These are phyloP conservation scores for Candida glaebosa DNA, from an alignment of 805 yeast species.

Conservation along the genomic window DNA sequence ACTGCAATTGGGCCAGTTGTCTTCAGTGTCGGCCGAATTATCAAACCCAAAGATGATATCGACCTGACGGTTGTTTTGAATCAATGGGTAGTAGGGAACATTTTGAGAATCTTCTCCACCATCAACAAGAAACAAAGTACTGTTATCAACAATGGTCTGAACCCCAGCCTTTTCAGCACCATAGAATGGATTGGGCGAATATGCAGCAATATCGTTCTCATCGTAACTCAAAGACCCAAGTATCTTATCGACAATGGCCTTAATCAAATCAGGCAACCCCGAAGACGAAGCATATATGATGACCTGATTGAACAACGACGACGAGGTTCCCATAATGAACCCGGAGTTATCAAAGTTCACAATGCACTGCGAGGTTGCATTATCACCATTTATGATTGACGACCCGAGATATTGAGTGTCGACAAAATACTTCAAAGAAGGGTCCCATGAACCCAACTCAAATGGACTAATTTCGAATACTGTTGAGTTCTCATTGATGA, in stretches of 20 bases:
- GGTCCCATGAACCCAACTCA: slow-evolving; percentile 84
- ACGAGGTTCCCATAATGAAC: slow-evolving; percentile 77
- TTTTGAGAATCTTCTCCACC: slow-evolving; percentile 43
- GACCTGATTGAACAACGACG: slow-evolving; percentile 72
- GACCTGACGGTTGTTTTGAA: slow-evolving; percentile 29
- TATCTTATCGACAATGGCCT: slow-evolving; percentile 18
- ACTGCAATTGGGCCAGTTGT: slow-evolving; percentile 37
- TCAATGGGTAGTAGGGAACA: slow-evolving; percentile 35
- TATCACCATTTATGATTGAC: slow-evolving; percentile 54
- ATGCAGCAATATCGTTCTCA: slow-evolving; percentile 67
- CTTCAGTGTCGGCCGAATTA: slow-evolving; percentile 31
- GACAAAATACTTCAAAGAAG: slow-evolving; percentile 60
- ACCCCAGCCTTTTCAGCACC: slow-evolving; percentile 31
- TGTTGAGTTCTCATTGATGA: slow-evolving; percentile 34
- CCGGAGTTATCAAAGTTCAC: slow-evolving; percentile 80
- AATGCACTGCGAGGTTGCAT: slow-evolving; percentile 48
- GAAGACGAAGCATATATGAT: slow-evolving; percentile 52
- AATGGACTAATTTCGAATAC: slow-evolving; percentile 37
- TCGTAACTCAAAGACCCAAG: slow-evolving; percentile 38
- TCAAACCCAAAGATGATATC: slow-evolving; percentile 38
- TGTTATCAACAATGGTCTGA: slow-evolving; percentile 16
- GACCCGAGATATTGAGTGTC: slow-evolving; percentile 72
- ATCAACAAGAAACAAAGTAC: slow-evolving; percentile 30
- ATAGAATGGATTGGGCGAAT: slow-evolving; percentile 64
- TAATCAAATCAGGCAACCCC: slow-evolving; percentile 18